phyloP scores from a whole-genome alignment of 2,329 filamentous ascomycete species.

The Mollisiaceae sp. region DNA sequence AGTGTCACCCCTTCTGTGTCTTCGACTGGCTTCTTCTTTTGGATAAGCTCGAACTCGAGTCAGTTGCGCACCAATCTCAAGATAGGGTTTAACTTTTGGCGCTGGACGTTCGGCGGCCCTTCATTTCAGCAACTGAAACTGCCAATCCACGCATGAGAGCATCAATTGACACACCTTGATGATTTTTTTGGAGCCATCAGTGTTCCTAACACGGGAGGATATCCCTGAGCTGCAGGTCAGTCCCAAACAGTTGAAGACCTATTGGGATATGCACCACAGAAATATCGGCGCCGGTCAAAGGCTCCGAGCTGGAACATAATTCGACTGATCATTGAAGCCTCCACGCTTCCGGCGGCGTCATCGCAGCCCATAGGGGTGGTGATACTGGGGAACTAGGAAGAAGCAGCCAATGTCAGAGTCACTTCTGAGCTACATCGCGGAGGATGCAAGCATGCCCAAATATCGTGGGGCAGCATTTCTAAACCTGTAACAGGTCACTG shows the following conservation, averaged over 20 bases:
- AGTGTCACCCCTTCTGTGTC: neutral
- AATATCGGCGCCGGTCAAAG: constrained; percentile 4
- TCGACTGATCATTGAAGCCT: constrained; percentile 1
- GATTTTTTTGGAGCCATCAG: neutral
- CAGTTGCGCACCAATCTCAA: neutral
- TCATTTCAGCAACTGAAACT: neutral
- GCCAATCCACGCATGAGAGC: neutral
- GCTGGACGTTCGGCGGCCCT: neutral
- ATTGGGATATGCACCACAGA: neutral
- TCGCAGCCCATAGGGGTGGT: constrained; percentile 2
- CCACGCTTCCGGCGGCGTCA: neutral
- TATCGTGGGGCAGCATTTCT: constrained; percentile 1
- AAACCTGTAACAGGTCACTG: neutral
- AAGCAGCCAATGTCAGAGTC: constrained; percentile 1
- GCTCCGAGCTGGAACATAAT: neutral
- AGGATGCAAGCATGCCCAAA: constrained; percentile 10
- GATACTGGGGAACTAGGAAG: neutral
- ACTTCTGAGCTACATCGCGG: neutral
- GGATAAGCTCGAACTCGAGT: neutral
- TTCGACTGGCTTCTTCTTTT: neutral
- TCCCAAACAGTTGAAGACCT: neutral
- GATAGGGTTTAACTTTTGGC: neutral
- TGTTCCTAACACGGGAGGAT: neutral
- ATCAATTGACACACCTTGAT: neutral
- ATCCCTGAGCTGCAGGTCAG: neutral